Base-by-base conservation (phyloP, 2,329 filamentous ascomycete genomes). In the Colletotrichum acutatum region DNA sequence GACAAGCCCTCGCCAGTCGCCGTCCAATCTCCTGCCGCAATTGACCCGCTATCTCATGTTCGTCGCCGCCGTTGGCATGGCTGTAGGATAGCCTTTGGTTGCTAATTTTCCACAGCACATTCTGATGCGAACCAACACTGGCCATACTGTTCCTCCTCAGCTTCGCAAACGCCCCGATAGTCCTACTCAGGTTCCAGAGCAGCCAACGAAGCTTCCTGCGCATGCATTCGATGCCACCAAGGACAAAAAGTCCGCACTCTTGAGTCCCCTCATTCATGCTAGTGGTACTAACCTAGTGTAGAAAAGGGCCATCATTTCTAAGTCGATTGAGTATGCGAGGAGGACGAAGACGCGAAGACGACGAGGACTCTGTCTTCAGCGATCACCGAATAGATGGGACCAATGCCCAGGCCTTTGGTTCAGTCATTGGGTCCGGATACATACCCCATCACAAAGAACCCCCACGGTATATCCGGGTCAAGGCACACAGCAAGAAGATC, bases 301-400 rank as follows among this genome's bases (percentile, higher is more conserved):
- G 93, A 82, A 98, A 98, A 85, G 93, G 94, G 32, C 90, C 93
- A 22, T 98, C 95, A 16, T 98, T 99, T 80, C 89, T 99, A 32
- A 97, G 95, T 82, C 93, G 95, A 67, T 88, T 92, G 67, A 88
- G 87, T 77, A 91, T 98, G 82, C 90, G 91, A 46, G 88, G 89
- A 74, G 89, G 88, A 73, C 95, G 95, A 85, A 97, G 93, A 83
- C 95, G 93, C 80, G 90, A 90, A 74, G 85, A 88, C 69, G 90
- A 91, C 76, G 90, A 92, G 82, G 92, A 90, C 78, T 95, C 93
- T 1, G 94, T 95, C 77, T 82, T 91, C 59, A 92, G 91, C 75
- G 89, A 91, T 76, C 82, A 84, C 42, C 90, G 95, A 76, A 91
- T 90, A 37, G 94, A 97, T 80, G 95, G 95, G 66, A 93, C 92